phyloP scores from a whole-genome alignment of 106 monocot genomes.

The Ottelia alismoides region DNA sequence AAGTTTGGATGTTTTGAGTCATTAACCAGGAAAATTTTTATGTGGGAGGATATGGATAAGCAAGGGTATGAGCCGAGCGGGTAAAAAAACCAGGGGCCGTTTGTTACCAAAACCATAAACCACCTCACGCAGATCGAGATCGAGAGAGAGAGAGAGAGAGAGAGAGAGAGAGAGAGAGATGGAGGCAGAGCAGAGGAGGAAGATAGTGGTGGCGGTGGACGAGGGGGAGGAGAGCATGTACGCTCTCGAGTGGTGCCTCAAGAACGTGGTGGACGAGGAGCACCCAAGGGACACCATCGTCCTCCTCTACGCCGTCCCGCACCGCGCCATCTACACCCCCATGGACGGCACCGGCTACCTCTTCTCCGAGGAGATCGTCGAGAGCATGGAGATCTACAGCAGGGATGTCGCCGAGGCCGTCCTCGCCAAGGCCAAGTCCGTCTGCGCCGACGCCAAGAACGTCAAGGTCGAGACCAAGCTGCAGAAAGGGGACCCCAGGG shows the following conservation, averaged over 20 bases:
- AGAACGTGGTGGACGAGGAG: conserved; percentile 23
- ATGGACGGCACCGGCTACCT: conserved; percentile 31
- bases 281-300: conserved; percentile 26
- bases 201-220: conserved; percentile 56
- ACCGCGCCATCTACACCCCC: conserved; percentile 21
- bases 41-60: too few species aligned
- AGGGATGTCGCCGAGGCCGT: conserved; percentile 11
- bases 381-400: conserved; percentile 21
- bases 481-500: conserved; percentile 28
- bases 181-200: conserved; percentile 12
- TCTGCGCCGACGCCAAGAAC: conserved; percentile 16
- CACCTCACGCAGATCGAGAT: too few species aligned
- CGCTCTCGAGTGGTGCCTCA: conserved; percentile 44
- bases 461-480: conserved; percentile 32
- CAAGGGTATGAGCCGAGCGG: too few species aligned
- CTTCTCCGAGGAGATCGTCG: too few species aligned
- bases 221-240: too few species aligned
- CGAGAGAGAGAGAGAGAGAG: too few species aligned
- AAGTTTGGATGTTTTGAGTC: too few species aligned
- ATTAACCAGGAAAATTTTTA: too few species aligned
- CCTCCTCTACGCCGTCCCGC: conserved; percentile 25
- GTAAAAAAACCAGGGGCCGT: too few species aligned
- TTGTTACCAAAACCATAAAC: too few species aligned
- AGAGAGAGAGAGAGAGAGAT: not conserved
- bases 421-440: conserved; percentile 12